These are phyloP conservation scores for Venustampulla echinocandica DNA, from an alignment of 495 filamentous ascomycete genomes.

Conservation along the genomic window DNA sequence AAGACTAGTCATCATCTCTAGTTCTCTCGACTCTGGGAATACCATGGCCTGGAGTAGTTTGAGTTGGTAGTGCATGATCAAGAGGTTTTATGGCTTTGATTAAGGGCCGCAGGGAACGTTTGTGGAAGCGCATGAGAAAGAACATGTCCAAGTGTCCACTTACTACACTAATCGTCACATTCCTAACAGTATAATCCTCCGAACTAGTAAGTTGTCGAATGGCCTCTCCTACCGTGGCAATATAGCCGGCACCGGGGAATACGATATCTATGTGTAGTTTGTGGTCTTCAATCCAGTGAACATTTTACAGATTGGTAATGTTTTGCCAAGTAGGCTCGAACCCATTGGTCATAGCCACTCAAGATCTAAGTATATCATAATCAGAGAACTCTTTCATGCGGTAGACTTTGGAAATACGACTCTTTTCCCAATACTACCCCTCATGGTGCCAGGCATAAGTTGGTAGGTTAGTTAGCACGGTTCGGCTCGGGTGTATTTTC, in stretches of 20 bases:
- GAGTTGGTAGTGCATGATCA: too few relatives aligned
- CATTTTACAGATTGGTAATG: conserved; percentile 27
- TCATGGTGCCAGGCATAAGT: background rate
- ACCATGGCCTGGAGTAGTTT: background rate
- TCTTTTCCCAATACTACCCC: background rate
- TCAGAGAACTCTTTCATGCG: background rate
- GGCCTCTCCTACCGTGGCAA: conserved; percentile 20
- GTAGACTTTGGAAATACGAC: background rate
- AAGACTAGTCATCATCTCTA: conserved; percentile 7
- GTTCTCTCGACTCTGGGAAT: background rate
- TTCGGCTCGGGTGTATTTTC: background rate
- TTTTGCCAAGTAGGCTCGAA: conserved; percentile 27
- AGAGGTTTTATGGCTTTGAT: too few relatives aligned
- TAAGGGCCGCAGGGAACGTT: too few relatives aligned
- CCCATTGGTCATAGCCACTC: background rate
- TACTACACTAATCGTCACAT: background rate
- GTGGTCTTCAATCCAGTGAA: conserved; percentile 43
- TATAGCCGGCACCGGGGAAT: conserved; percentile 35
- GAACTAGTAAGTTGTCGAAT: background rate
- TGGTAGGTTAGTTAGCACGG: background rate
- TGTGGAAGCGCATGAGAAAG: too few relatives aligned
- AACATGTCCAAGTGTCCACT: too few relatives aligned
- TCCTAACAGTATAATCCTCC: background rate
- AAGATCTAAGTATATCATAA: background rate
- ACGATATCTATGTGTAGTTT: conserved; percentile 31